Evolutionary conservation across 768 basidiomycete genomes (phyloP).

Genomic region (Chalciporus chontae): DNA sequence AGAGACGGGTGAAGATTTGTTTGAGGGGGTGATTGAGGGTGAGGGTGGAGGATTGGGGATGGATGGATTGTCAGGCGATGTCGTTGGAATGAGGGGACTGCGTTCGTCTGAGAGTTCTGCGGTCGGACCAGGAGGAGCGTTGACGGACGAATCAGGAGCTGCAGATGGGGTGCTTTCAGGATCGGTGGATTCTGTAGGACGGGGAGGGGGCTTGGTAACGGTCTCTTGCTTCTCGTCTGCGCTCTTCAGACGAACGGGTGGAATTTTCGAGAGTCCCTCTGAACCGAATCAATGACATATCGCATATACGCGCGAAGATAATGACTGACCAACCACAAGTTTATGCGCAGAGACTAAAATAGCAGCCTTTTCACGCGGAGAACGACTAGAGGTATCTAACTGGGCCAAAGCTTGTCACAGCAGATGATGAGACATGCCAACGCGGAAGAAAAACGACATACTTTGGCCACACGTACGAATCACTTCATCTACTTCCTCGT

Average conservation of each 20-base stretch:
- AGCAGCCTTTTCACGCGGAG: constrained; percentile 76
- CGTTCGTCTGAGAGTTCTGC: not conserved
- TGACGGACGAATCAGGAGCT: constrained; percentile 1
- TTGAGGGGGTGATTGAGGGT: constrained; percentile 10
- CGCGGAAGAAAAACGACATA: constrained; percentile 34
- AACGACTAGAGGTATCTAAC: constrained; percentile 45
- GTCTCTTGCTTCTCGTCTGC: constrained; percentile 37
- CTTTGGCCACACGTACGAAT: constrained; percentile 75
- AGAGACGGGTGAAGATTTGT: constrained; percentile 52
- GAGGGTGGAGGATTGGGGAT: constrained; percentile 4
- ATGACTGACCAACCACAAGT: constrained; percentile 66
- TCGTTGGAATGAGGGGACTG: constrained; percentile 8
- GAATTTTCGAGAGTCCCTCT: constrained; percentile 76
- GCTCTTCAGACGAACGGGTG: constrained; percentile 70
- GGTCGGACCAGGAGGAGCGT: not conserved
- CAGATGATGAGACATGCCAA: constrained; percentile 27
- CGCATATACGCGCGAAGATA: not conserved
- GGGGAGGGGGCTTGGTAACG: not conserved
- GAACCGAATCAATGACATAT: not conserved
- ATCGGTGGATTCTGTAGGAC: not conserved
- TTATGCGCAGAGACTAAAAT: constrained; percentile 84
- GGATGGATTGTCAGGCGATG: constrained; percentile 1
- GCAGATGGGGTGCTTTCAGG: constrained; percentile 1
- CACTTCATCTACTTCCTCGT: constrained; percentile 53
- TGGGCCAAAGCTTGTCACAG: constrained; percentile 47